Conservation (phyloP, 176 grass and related monocot species). For the Saccharum spontaneum region DNA sequence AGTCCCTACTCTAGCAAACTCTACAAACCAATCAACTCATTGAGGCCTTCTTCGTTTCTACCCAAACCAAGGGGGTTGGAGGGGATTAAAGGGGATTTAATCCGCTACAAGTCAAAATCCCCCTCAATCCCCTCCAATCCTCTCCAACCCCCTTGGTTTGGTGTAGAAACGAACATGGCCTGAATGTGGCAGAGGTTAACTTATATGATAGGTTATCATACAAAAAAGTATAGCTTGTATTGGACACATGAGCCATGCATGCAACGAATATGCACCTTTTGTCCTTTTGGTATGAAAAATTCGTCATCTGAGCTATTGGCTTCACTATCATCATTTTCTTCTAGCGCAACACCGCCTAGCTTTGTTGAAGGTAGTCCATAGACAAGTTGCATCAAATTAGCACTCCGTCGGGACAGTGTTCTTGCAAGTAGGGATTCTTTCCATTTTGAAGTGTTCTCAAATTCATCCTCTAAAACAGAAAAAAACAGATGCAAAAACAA, state of each 20-base stretch:
- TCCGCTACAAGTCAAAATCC: too few relatives aligned
- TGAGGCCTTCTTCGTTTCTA: too few relatives aligned
- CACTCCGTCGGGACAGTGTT: slow-evolving; percentile 55
- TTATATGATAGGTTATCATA: slow-evolving; percentile 8
- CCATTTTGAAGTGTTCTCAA: slow-evolving; percentile 78
- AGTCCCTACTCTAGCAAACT: not conserved
- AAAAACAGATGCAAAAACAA: not conserved
- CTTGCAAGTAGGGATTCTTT: slow-evolving; percentile 76
- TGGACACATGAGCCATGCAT: not conserved
- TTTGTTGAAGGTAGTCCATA: slow-evolving; percentile 58
- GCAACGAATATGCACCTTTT: slow-evolving; percentile 47
- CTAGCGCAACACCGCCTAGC: slow-evolving; percentile 9
- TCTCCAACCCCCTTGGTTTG: too few relatives aligned
- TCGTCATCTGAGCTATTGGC: slow-evolving; percentile 69
- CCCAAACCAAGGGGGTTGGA: too few relatives aligned
- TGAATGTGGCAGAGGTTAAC: not conserved
- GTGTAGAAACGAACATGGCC: too few relatives aligned
- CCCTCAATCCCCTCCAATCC: too few relatives aligned
- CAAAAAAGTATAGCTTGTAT: slow-evolving; percentile 11
- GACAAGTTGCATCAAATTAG: slow-evolving; percentile 85
- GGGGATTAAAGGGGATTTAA: too few relatives aligned
- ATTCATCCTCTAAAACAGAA: slow-evolving; percentile 52
- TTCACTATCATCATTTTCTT: slow-evolving; percentile 42
- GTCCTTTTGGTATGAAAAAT: slow-evolving; percentile 78
- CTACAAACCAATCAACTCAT: not conserved